Evolutionary conservation across 1,139 yeast species (phyloP).

Genomic region (Kodamaea derodonti): DNA sequence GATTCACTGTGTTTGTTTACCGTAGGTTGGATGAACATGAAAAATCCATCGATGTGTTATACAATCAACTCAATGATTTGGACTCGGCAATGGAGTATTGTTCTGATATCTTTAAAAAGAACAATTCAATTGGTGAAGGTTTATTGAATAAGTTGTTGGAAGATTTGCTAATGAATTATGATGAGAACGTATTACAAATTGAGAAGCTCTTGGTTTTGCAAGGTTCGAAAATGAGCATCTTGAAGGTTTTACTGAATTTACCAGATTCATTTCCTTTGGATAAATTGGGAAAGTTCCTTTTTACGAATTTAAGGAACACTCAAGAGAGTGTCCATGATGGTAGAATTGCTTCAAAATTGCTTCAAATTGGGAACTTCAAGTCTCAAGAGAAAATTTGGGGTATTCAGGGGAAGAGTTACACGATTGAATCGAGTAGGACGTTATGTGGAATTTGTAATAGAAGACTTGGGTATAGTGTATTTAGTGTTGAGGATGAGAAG

Average conservation of each 20-base stretch:
- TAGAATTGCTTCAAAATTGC: slow-evolving; percentile 29
- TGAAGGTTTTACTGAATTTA: slow-evolving; percentile 45
- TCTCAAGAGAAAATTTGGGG: slow-evolving; percentile 33
- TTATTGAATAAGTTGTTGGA: slow-evolving; percentile 37
- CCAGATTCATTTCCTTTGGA: slow-evolving; percentile 48
- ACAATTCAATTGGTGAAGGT: slow-evolving; percentile 34
- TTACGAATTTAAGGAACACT: slow-evolving; percentile 39
- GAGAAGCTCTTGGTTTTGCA: slow-evolving; percentile 43
- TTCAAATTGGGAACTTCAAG: slow-evolving; percentile 36
- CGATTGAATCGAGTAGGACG: slow-evolving; percentile 35
- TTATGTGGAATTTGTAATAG: slow-evolving; percentile 60
- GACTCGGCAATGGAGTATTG: slow-evolving; percentile 61
- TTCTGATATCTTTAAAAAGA: slow-evolving; percentile 41
- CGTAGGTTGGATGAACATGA: slow-evolving; percentile 60
- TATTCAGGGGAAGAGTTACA: slow-evolving; percentile 32
- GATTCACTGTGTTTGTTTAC: slow-evolving; percentile 57
- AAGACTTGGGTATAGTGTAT: slow-evolving; percentile 59
- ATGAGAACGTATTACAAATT: slow-evolving; percentile 34
- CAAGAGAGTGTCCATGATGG: slow-evolving; percentile 24
- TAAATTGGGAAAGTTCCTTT: slow-evolving; percentile 43
- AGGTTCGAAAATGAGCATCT: slow-evolving; percentile 53
- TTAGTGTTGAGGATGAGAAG: slow-evolving; percentile 49
- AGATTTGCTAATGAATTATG: slow-evolving; percentile 32
- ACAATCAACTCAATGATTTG: slow-evolving; percentile 55
- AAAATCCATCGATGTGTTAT: slow-evolving; percentile 61